These are phyloP conservation scores for Pythium phragmitis DNA, from an alignment of 352 stramenopile genomes.

Conservation along the genomic window DNA sequence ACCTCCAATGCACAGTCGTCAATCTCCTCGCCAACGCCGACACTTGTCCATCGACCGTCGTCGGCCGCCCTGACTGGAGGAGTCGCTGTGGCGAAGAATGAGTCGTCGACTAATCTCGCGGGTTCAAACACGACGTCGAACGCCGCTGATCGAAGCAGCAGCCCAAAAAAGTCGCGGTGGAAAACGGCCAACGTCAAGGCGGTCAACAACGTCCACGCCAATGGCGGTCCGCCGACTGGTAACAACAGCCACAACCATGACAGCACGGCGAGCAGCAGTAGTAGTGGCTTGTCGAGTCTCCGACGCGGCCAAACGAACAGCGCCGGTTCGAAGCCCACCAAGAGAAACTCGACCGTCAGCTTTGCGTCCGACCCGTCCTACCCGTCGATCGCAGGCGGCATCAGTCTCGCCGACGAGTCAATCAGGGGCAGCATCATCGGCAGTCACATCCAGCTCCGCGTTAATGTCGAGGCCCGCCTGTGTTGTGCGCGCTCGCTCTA, in stretches of 20 bases:
- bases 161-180: conserved; percentile 11
- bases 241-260: conserved; percentile 6
- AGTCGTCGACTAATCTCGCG: conserved; percentile 1
- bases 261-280: too few relatives aligned
- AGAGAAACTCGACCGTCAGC: conserved; percentile 1
- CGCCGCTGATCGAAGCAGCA: background rate
- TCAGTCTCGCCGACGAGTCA: background rate
- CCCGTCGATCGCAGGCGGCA: background rate
- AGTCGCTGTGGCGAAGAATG: background rate
- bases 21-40: background rate
- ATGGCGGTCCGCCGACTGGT: background rate
- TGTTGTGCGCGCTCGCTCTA: conserved; percentile 77
- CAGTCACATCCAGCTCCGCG: background rate
- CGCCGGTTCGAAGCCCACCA: conserved; percentile 4
- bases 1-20: background rate
- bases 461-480: conserved; percentile 58
- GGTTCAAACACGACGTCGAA: background rate
- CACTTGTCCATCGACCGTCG: background rate
- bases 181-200: conserved; percentile 17
- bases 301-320: conserved; percentile 14
- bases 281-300: background rate
- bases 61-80: background rate
- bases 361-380: background rate
- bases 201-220: background rate
- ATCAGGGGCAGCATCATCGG: background rate